A percentile compares a stretch with the other conserved stretches of the same genome.
Conservation (phyloP, 2,329 filamentous ascomycete genomes). For the Fusarium protoensiforme region DNA sequence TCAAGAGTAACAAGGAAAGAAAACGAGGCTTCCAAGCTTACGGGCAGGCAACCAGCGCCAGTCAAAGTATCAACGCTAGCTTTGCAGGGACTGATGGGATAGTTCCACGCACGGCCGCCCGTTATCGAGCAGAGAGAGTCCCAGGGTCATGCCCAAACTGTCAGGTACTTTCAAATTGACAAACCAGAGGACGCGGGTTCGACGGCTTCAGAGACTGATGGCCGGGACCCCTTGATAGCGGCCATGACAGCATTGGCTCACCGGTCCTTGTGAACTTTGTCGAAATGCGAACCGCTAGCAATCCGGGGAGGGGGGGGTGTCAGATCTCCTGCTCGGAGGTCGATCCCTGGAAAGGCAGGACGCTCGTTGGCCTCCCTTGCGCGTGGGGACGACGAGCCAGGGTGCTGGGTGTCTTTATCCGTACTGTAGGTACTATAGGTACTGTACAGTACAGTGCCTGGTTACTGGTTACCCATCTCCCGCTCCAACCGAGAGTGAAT, state of each 20-base stretch:
- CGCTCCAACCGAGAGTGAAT: constrained; percentile 18
- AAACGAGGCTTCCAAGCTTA: neutral
- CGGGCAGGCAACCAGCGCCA: neutral
- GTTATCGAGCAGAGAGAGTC: neutral
- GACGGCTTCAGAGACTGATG: neutral
- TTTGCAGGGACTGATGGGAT: constrained; percentile 17
- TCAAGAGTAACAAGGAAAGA: neutral
- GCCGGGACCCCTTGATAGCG: constrained; percentile 5
- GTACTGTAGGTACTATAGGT: neutral
- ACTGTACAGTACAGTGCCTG: neutral
- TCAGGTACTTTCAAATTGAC: constrained; percentile 15
- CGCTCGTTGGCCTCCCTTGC: constrained; percentile 3
- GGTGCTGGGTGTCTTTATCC: neutral
- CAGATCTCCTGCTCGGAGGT: constrained; percentile 22
- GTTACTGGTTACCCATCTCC: neutral
- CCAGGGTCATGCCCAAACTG: neutral
- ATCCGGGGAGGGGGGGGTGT: neutral
- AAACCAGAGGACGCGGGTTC: neutral
- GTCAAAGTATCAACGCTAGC: constrained; percentile 16
- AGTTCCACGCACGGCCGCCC: constrained; percentile 20
- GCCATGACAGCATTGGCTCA: constrained; percentile 12
- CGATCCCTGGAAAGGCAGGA: constrained; percentile 28
- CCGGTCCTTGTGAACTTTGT: constrained; percentile 10
- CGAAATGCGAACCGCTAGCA: constrained; percentile 16
- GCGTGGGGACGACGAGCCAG: constrained; percentile 3